Base-by-base conservation (phyloP, 345 rosid species). In the Eucalyptus caleyi region DNA sequence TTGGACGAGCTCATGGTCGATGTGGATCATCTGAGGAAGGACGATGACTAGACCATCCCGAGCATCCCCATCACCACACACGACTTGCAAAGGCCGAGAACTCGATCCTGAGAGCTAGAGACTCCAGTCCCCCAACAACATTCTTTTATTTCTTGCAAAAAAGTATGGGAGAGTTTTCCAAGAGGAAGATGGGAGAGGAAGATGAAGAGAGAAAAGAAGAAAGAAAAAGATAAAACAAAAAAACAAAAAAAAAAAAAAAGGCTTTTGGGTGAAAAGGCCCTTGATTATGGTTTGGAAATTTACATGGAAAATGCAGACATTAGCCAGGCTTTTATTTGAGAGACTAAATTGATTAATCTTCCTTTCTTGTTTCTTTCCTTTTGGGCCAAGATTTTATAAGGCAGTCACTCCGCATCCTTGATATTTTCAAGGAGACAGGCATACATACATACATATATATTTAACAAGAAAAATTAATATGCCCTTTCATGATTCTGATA, bases 1-100 rank as follows among this genome's bases (percentile, higher is more conserved):
- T 87, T 94, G 49, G 98, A 95, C 50, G 99, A 96, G 92, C 91
- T 97, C 86, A 92, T 88, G 93, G 91, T 89, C 16, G 95, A 95
- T 90, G 92, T 95, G 56, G 87, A 91, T 88, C 94, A 92, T 87
- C 91, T 95, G 7, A 91, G 91, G 16, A 95, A 88, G 47, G 96
- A 94, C 72, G 96, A 94, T 87, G 90, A 91, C 88, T 19, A 7
- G 91, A 93, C 96, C 90, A 88, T 95, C 13, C 87, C 93, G 7
- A 93, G 91, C 89, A 92, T 96, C 85, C 91, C 86, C 82, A 11
- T 47, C 50, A 47, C 50, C 50, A 47, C 50, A 47, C 82, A 94
- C 98, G 42, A 89, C 95, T 53, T 19, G 8, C 59, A 26, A 96
- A 96, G 92, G 93, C 96, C 21, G 95, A 96, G 89, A 97, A 97